A percentile compares a stretch with the other conserved stretches of the same genome.
These are phyloP conservation scores for Pythium rhizo-oryzae DNA, from an alignment of 352 stramenopile genomes.

Conservation along the genomic window DNA sequence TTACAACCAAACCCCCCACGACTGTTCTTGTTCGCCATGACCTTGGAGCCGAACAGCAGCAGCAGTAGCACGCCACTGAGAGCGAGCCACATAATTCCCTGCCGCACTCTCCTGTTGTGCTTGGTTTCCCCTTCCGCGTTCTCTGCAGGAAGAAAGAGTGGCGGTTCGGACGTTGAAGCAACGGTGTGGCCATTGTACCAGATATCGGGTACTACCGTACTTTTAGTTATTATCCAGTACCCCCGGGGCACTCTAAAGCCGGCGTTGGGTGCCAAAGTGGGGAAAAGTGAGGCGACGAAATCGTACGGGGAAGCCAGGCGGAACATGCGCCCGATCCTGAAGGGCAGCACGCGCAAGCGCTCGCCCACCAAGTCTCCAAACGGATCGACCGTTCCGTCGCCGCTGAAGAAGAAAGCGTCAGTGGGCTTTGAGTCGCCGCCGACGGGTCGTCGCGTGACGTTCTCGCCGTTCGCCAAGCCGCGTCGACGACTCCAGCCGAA, in stretches of 20 bases:
- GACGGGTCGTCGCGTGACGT: constrained; percentile 57
- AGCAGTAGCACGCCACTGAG: constrained; percentile 8
- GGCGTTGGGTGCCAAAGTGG: neutral
- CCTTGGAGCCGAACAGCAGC: constrained; percentile 29
- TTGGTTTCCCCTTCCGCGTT: constrained; percentile 4
- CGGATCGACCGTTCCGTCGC: constrained; percentile 7
- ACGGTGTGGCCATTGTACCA: constrained; percentile 11
- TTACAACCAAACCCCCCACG: no score
- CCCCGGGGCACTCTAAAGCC: neutral
- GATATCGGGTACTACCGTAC: constrained; percentile 17
- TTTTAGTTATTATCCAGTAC: neutral
- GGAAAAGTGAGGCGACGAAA: neutral
- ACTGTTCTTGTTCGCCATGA: neutral
- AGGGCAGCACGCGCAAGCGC: constrained; percentile 31
- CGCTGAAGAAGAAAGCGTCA: constrained; percentile 25
- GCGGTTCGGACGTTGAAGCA: constrained; percentile 16
- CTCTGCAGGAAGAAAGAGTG: neutral
- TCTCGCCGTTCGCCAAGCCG: constrained; percentile 75
- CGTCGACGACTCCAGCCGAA: constrained; percentile 22
- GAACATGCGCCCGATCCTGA: constrained; percentile 64
- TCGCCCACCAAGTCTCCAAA: constrained; percentile 27
- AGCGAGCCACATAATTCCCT: constrained; percentile 21
- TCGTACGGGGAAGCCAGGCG: neutral
- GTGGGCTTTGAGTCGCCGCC: constrained; percentile 34
- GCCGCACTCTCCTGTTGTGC: neutral